These are phyloP conservation scores for Pichia sp. DNA, from an alignment of 1,139 yeast genomes.

Conservation along the genomic window DNA sequence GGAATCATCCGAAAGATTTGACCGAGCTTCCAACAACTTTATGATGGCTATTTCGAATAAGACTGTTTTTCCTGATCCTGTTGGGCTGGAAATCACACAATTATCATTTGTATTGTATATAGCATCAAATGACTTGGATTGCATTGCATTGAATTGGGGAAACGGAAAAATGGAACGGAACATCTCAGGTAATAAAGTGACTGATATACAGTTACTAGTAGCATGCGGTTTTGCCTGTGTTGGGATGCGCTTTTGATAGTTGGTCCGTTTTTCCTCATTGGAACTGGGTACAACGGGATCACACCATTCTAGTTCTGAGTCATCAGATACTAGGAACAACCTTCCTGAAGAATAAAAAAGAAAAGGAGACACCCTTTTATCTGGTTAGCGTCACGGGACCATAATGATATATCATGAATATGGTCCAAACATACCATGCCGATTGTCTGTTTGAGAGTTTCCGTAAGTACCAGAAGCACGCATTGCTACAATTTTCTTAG, in stretches of 20 bases:
- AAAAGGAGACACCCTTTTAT: background rate
- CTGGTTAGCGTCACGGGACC: background rate
- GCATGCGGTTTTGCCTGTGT: background rate
- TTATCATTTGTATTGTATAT: conserved; percentile 37
- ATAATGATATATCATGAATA: background rate
- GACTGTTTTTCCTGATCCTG: conserved; percentile 57
- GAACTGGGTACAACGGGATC: background rate
- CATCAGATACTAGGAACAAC: background rate
- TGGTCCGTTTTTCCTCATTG: background rate
- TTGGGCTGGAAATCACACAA: conserved; percentile 49
- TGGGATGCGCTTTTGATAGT: conserved; percentile 1
- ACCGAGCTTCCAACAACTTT: conserved; percentile 29
- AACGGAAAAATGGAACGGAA: conserved; percentile 34
- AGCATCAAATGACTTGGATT: conserved; percentile 38
- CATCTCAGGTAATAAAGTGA: conserved; percentile 13
- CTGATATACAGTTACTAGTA: background rate
- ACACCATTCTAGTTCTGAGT: background rate
- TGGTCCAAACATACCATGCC: background rate
- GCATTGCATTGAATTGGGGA: conserved; percentile 44
- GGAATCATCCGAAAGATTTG: conserved; percentile 6
- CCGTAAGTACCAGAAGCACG: background rate
- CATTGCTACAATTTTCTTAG: background rate
- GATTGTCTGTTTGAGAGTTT: background rate
- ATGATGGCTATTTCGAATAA: conserved; percentile 50
- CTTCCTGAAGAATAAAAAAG: background rate